Evolutionary conservation across 352 stramenopile species (phyloP), one percentile per base, ranked within the genome.

Genomic region (Globisporangium echinulatum): DNA sequence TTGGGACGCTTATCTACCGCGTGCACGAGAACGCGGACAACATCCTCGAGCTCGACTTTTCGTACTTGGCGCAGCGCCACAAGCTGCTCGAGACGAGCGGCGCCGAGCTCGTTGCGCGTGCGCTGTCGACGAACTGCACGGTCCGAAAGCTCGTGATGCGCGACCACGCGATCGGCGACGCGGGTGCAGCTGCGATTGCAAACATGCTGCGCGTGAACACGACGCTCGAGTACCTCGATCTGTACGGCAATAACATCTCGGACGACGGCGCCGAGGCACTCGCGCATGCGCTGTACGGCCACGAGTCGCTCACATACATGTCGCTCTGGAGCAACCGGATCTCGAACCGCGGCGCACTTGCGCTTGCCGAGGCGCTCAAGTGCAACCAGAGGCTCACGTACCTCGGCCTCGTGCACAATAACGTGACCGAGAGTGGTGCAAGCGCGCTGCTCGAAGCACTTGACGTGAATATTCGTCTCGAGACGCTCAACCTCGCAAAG

Each of bases 171-270:
- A 88, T 92, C 13, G 79, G 75, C 19, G 81, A 90, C 66, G 63
- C 75, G 5, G 79, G 83, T 6, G 83, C 79, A 0, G 56, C 72
- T 8, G 81, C 81, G 37, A 73, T 92, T 42, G 76, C 81, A 7
- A 80, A 86, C 43, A 89, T 89, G 81, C 62, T 90, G 50, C 81
- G 79, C 51, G 70, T 66, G 59, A 92, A 90, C 67, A 67, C 69
- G 37, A 90, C 81, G 43, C 58, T 92, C 17, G 68, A 88, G 63
- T 77, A 77, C 52, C 60, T 93, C 55, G 79, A 91, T 42, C 44
- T 93, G 38, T 84, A 75, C 47, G 73, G 78, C 49, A 92, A 92
- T 65, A 66, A 70, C 36, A 90, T 93, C 61, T 75, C 76, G 19
- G 82, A 90, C 58, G 69, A 59, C 14, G 84, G 84, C 15, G 79